Percentiles rank a stretch among this genome's conserved stretches.
Conservation (phyloP, 2,329 filamentous ascomycete species). For the Aspergillus novoparasiticus region DNA sequence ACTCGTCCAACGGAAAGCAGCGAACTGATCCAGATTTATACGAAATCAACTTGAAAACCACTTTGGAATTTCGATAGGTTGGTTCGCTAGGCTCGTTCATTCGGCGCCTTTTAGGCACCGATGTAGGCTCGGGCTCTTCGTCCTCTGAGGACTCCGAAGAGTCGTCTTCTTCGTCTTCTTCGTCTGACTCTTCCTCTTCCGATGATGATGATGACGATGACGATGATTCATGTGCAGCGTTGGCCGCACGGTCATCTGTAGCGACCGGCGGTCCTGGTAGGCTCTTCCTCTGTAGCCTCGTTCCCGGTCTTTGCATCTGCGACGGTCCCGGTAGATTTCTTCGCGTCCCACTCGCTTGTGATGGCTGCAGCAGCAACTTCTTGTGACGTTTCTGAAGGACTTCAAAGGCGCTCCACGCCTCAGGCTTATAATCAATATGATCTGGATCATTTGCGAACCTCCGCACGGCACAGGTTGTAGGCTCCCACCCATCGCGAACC, state of each 20-base stretch:
- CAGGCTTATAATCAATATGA: conserved; percentile 6
- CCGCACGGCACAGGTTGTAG: conserved; percentile 12
- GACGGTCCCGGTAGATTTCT: not conserved
- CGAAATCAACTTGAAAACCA: conserved; percentile 23
- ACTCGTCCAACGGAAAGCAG: conserved; percentile 21
- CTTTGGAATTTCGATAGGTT: not conserved
- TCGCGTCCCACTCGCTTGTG: not conserved
- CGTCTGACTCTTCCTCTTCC: conserved; percentile 6
- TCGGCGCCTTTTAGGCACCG: not conserved
- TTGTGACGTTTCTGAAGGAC: not conserved
- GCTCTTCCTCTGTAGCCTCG: not conserved
- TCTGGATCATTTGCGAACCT: not conserved
- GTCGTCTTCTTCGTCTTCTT: not conserved
- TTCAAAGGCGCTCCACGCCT: conserved; percentile 6
- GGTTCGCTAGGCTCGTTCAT: not conserved
- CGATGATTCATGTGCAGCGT: too few relatives aligned
- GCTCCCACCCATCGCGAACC: conserved; percentile 5
- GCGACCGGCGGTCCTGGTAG: not conserved
- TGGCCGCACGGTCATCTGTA: not conserved
- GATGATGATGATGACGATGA: not conserved
- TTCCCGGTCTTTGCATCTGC: not conserved
- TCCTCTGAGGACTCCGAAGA: not conserved
- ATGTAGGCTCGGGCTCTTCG: not conserved
- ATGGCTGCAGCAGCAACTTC: not conserved
- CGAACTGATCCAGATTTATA: conserved; percentile 15